Evolutionary conservation across 108 stramenopile genomes (phyloP).

Genomic region (Aurantiochytrium sp.): DNA sequence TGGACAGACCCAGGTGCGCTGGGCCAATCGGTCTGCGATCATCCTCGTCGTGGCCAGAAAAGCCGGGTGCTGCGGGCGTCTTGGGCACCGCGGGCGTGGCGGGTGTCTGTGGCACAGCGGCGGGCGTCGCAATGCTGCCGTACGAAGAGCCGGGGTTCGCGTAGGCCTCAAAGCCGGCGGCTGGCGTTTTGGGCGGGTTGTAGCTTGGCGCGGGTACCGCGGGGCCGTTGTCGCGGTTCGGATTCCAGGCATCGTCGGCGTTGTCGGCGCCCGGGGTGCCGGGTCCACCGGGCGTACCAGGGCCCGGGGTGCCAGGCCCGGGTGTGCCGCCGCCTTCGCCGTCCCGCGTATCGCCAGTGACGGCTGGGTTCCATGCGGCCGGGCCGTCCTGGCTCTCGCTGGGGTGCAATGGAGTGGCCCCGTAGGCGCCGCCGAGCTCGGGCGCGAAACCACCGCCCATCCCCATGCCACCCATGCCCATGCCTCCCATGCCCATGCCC

Average conservation of each 20-base stretch:
- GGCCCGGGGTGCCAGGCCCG: neutral
- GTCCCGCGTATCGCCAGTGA: neutral
- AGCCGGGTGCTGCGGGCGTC: neutral
- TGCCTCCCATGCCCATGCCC: no score
- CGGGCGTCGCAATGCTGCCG: neutral
- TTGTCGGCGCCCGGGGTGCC: neutral
- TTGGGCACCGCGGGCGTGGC: neutral
- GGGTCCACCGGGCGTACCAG: neutral
- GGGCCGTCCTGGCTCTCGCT: neutral
- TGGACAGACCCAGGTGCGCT: neutral
- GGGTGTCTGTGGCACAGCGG: neutral
- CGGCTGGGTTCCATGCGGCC: neutral
- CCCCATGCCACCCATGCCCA: neutral
- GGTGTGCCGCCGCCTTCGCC: neutral
- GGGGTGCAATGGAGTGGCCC: neutral
- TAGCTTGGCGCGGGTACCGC: neutral
- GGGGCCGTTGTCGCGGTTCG: neutral
- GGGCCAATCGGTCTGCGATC: neutral
- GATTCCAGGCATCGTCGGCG: neutral
- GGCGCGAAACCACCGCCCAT: neutral
- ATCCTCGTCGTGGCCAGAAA: neutral
- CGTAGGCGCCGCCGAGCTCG: neutral
- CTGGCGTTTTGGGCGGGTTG: slow-evolving; percentile 15
- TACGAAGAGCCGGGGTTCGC: neutral
- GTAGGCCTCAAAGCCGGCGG: neutral